Percentiles rank a stretch among this genome's conserved stretches.
phyloP scores from a whole-genome alignment of 129 eudicot genomes.

The Helianthus annuus region HanXRQr2.0-SUNRISE NC_035443.2:162895333-162895832 shows the following conservation, averaged over 20 bases:
- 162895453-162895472: conserved; percentile 95
- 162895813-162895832: conserved; percentile 96
- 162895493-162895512: conserved; percentile 92
- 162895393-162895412: conserved; percentile 94
- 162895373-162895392: conserved; percentile 93
- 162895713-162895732: conserved; percentile 87
- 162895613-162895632: conserved; percentile 90
- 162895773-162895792: conserved; percentile 80
- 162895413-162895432: conserved; percentile 98
- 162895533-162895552: conserved; percentile 95
- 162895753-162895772: conserved; percentile 91
- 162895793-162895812: conserved; percentile 89
- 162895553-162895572: conserved; percentile 97
- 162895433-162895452: conserved; percentile 99
- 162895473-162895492: conserved; percentile 99
- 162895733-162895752: conserved; percentile 84
- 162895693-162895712: conserved; percentile 87
- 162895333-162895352: conserved; percentile 85
- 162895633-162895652: conserved; percentile 91
- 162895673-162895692: conserved; percentile 99
- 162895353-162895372: conserved; percentile 97
- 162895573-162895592: conserved; percentile 96
- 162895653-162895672: conserved; percentile 96
- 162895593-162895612: conserved; percentile 98
- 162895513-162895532: conserved; percentile 89